Base-by-base conservation (phyloP, 1,284 basidiomycete genomes). In the Mycosarcoma maydis region DNA sequence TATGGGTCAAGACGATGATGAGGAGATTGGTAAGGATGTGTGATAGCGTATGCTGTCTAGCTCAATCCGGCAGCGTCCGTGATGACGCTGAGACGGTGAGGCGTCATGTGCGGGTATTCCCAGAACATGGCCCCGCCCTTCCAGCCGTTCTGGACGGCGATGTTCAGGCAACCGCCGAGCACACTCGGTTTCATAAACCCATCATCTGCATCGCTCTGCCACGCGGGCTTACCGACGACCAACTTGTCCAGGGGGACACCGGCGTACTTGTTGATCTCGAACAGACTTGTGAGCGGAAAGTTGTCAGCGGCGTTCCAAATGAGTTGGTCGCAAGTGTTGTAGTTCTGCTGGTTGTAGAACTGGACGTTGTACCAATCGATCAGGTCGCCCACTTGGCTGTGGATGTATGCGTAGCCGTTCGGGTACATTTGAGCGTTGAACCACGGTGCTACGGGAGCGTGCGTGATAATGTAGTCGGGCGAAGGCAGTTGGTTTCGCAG, bases 211-310 rank as follows among this genome's bases (percentile, higher is more conserved):
- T 88, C 87, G 8, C 83, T 77, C 33, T 4, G 79, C 13, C 61
- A 75, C 0, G 84, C 88, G 0, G 88, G 88, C 81, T 90, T 90
- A 4, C 89, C 89, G 52, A 90, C 87, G 50, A 87, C 85, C 34
- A 86, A 73, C 80, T 86, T 85, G 76, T 83, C 77, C 34, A 87
- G 75, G 3, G 84, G 74, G 6, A 89, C 84, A 32, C 87, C 87
- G 8, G 55, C 46, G 41, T 83, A 85, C 4, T 84, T 84, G 10
- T 85, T 84, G 67, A 90, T 89, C 78, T 90, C 85, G 83, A 89
- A 89, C n/a, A 89, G 50, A 0, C 83, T 77, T 0, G 83, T 83
- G 53, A 84, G 41, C 7, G 87, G 87, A 84, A 85, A 88, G 17
- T 83, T 82, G 69, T 79, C 83, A 23, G 85, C 85, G 3, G 87